Evolutionary conservation across 306 rosid species (phyloP).

Genomic region (Boehmeria nivea): DNA sequence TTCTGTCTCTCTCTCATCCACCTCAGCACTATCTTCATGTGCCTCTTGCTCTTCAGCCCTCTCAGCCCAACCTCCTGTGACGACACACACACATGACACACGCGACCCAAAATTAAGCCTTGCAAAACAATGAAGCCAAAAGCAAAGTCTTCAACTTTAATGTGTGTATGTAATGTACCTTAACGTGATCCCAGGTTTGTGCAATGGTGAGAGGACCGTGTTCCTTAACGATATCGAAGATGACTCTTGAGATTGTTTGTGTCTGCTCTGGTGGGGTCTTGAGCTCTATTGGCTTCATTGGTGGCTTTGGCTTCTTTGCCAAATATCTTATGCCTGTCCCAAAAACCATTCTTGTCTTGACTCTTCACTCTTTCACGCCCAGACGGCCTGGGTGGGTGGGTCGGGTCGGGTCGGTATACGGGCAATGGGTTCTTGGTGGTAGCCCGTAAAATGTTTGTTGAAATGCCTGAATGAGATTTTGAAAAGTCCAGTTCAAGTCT

Average conservation of each 20-base stretch:
- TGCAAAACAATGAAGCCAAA: background rate
- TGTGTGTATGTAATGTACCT: too few relatives aligned
- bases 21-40: too few relatives aligned
- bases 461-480: too few relatives aligned
- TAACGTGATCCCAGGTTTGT: slow-evolving; percentile 73
- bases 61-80: slow-evolving; percentile 65
- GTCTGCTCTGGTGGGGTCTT: slow-evolving; percentile 79
- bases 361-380: too few relatives aligned
- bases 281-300: too few relatives aligned
- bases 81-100: too few relatives aligned
- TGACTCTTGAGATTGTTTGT: slow-evolving; percentile 57
- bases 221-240: slow-evolving; percentile 72
- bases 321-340: slow-evolving; percentile 49
- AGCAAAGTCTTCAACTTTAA: background rate
- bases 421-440: too few relatives aligned
- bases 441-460: too few relatives aligned
- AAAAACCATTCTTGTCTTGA: slow-evolving; percentile 44
- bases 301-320: slow-evolving; percentile 61
- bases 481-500: too few relatives aligned
- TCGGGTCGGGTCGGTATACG: too few relatives aligned
- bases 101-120: too few relatives aligned
- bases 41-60: slow-evolving; percentile 78
- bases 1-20: slow-evolving; percentile 96
- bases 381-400: too few relatives aligned
- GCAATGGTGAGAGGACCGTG: slow-evolving; percentile 81